These are phyloP conservation scores for Dioscorea dumetorum DNA, from an alignment of 106 monocot species.

Conservation along the genomic window DNA sequence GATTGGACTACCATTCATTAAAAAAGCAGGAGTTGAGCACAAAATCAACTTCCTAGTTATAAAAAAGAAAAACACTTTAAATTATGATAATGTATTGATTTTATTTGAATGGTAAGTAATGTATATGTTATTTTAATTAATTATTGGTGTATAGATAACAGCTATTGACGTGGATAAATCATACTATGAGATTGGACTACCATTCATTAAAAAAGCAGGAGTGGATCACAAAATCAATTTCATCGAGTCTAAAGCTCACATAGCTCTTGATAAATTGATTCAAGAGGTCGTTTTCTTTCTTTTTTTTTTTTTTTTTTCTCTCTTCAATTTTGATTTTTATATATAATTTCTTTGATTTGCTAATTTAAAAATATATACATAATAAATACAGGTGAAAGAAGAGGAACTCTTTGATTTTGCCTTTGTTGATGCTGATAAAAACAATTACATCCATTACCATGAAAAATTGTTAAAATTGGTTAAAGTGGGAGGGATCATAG, in stretches of 20 bases:
- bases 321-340: too few relatives aligned
- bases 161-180: constrained; percentile 21
- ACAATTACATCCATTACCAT: constrained; percentile 36
- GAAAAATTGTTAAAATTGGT: constrained; percentile 46
- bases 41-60: constrained; percentile 16
- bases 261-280: constrained; percentile 13
- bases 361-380: too few relatives aligned
- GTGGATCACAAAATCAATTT: constrained; percentile 28
- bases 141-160: constrained; percentile 5
- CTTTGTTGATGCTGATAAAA: constrained; percentile 58
- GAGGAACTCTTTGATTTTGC: constrained; percentile 40
- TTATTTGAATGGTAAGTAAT: too few relatives aligned
- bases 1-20: constrained; percentile 21
- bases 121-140: too few relatives aligned
- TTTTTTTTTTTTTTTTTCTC: too few relatives aligned
- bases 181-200: constrained; percentile 17
- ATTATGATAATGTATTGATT: too few relatives aligned
- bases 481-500: constrained; percentile 47
- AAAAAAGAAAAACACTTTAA: too few relatives aligned
- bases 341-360: too few relatives aligned
- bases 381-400: constrained; percentile 6
- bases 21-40: constrained; percentile 24
- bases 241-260: constrained; percentile 14
- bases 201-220: constrained; percentile 23
- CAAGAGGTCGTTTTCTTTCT: constrained; percentile 8